Base-by-base conservation (phyloP, 768 basidiomycete species). In the Boletus rufocinnamomeus region DNA sequence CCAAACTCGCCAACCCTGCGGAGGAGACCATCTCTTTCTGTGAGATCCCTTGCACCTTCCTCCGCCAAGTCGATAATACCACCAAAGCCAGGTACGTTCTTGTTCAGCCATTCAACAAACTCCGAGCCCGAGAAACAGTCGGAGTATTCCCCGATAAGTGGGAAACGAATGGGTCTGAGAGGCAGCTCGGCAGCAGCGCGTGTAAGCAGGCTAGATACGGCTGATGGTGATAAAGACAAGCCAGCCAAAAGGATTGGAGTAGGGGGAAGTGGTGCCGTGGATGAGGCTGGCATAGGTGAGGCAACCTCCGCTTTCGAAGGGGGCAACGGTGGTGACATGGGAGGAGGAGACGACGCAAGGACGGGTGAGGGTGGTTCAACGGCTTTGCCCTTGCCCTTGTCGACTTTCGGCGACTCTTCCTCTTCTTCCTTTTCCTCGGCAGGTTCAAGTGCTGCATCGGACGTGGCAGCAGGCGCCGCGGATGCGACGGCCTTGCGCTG, bases 81-180 rank as follows among this genome's bases (percentile, higher is more conserved):
- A 19, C 82, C 87, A 60, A 96, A 88, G 9, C 83, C 91, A 59
- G 84, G 83, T 3, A 95, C 86, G 61, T 90, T 87, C 57, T 81
- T 83, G 57, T 85, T 84, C 56, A 97, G 73, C 93, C 93, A 97
- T 6, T 82, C 80, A 10, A 88, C 89, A 62, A 97, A 88, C 62
- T 96, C 94, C 43, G 93, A 93, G 30, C 95, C 95, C 17, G 85
- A 86, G 74, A 96, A 95, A 58, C 89, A 88, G 57, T 92, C 88
- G 30, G 86, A 80, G 62, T 94, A 94, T 76, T 93, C 91, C 47
- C 92, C 92, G 13, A 94, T 68, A 16, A 94, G 75, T 1, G 93
- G 87, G 75, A 93, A 84, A 38, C 87, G 85, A 32, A 94, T 79
- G 8, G 88, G 75, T 35, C 86, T 82, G 32, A 93, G 76, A 19